Conservation (phyloP, 345 rosid species). For the Sisymbrium altissimum region DNA sequence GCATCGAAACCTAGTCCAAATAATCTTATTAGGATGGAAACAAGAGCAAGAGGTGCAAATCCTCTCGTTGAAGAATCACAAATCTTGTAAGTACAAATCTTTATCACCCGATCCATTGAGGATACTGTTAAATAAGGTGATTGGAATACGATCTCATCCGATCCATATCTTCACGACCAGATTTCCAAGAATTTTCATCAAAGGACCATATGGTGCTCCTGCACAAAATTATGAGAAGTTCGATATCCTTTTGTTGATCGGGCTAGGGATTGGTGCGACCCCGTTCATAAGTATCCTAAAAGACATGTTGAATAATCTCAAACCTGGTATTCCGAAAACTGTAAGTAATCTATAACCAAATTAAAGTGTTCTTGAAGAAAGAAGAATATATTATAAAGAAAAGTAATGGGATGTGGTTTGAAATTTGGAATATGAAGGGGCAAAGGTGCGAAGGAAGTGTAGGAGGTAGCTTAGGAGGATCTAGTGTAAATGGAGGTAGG, state of each 20-base stretch:
- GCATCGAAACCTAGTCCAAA: conserved; percentile 34
- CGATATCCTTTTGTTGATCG: conserved; percentile 77
- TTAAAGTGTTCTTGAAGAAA: neutral
- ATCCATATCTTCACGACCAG: conserved; percentile 33
- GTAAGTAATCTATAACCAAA: conserved; percentile 23
- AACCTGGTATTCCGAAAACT: conserved; percentile 28
- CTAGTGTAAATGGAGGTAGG: conserved; percentile 18
- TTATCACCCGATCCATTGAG: neutral
- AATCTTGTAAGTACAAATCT: conserved; percentile 41
- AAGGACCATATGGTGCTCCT: conserved; percentile 96
- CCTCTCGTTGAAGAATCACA: conserved; percentile 41
- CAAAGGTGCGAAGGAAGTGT: conserved; percentile 15
- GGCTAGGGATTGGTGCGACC: conserved; percentile 95
- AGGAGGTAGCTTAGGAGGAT: conserved; percentile 22
- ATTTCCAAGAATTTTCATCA: conserved; percentile 66
- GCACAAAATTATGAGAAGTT: conserved; percentile 73
- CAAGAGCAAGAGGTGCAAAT: conserved; percentile 41
- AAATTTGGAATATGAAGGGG: conserved; percentile 18
- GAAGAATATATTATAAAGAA: neutral
- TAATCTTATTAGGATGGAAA: conserved; percentile 63
- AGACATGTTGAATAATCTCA: conserved; percentile 67
- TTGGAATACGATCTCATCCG: neutral
- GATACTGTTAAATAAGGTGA: neutral
- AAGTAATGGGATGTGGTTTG: neutral
- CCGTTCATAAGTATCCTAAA: conserved; percentile 88